Evolutionary conservation across 75 land plant species (phyloP).

Genomic region (Azolla pinnata): DNA sequence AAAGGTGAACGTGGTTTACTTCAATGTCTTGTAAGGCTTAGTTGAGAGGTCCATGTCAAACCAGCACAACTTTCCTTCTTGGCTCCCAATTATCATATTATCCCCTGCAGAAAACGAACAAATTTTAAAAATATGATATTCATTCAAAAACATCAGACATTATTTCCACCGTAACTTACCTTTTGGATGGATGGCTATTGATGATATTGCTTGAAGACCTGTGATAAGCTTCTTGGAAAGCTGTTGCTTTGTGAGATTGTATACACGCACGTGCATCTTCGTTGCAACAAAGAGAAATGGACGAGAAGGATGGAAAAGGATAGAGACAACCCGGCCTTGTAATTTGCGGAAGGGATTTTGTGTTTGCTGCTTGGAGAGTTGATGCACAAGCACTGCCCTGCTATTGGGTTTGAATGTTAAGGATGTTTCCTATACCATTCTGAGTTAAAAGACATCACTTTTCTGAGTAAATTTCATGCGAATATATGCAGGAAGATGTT

Average conservation of each 20-base stretch:
- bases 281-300: slow-evolving; percentile 74
- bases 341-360: slow-evolving; percentile 70
- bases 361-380: slow-evolving; percentile 76
- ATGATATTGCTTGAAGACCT: slow-evolving; percentile 72
- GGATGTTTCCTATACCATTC: too few species aligned
- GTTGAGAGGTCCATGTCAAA: slow-evolving; percentile 94
- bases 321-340: slow-evolving; percentile 70
- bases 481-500: too few species aligned
- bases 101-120: slow-evolving; percentile 79
- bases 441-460: too few species aligned
- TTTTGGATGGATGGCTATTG: slow-evolving; percentile 84
- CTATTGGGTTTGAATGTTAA: slow-evolving; percentile 81
- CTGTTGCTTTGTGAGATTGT: slow-evolving; percentile 70
- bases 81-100: slow-evolving; percentile 78
- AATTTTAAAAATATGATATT: too few species aligned
- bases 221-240: slow-evolving; percentile 79
- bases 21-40: slow-evolving; percentile 61
- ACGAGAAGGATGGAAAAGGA: slow-evolving; percentile 71
- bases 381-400: slow-evolving; percentile 81
- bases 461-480: too few species aligned
- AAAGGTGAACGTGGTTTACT: slow-evolving; percentile 18
- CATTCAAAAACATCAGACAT: too few species aligned
- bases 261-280: slow-evolving; percentile 76
- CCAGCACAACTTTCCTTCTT: slow-evolving; percentile 87
- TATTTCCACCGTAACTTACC: too few species aligned